Evolutionary conservation across 2,329 filamentous ascomycete species (phyloP).

Genomic region (Phaeoacremonium minimum): DNA sequence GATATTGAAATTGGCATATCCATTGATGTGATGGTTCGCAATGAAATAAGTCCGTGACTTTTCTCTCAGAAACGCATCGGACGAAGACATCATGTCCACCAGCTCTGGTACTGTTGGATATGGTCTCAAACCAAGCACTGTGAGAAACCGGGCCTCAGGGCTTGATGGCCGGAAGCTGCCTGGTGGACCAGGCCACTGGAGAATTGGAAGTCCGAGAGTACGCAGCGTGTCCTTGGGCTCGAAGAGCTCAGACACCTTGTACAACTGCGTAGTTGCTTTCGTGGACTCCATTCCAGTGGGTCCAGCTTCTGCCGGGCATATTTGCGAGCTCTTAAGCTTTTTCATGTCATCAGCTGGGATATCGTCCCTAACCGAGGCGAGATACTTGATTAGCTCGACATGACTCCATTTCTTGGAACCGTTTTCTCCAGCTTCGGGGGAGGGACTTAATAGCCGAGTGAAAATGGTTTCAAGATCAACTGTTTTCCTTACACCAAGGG

Average conservation of each 20-base stretch:
- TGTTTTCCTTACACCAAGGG: constrained; percentile 89
- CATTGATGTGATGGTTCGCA: constrained; percentile 71
- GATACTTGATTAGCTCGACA: constrained; percentile 89
- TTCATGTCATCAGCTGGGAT: constrained; percentile 80
- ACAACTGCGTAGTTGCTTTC: constrained; percentile 49
- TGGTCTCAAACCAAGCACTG: constrained; percentile 66
- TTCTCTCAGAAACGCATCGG: constrained; percentile 54
- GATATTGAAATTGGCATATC: constrained; percentile 64
- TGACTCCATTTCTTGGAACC: constrained; percentile 75
- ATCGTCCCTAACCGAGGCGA: constrained; percentile 83
- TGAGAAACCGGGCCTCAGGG: constrained; percentile 71
- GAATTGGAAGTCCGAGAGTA: constrained; percentile 65
- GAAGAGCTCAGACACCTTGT: constrained; percentile 74
- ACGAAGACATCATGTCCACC: constrained; percentile 69
- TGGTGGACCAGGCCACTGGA: constrained; percentile 73
- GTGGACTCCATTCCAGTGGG: constrained; percentile 50
- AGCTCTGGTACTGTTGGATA: constrained; percentile 71
- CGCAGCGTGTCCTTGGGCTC: constrained; percentile 71
- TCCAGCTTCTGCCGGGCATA: constrained; percentile 74
- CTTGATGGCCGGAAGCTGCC: constrained; percentile 61
- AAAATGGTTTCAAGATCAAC: constrained; percentile 94
- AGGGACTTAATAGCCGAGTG: constrained; percentile 68
- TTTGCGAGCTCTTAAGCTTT: constrained; percentile 70
- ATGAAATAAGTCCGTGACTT: constrained; percentile 80
- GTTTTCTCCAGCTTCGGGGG: constrained; percentile 43